phyloP scores from a whole-genome alignment of 345 rosid genomes.

The Brassica nigra region DNA sequence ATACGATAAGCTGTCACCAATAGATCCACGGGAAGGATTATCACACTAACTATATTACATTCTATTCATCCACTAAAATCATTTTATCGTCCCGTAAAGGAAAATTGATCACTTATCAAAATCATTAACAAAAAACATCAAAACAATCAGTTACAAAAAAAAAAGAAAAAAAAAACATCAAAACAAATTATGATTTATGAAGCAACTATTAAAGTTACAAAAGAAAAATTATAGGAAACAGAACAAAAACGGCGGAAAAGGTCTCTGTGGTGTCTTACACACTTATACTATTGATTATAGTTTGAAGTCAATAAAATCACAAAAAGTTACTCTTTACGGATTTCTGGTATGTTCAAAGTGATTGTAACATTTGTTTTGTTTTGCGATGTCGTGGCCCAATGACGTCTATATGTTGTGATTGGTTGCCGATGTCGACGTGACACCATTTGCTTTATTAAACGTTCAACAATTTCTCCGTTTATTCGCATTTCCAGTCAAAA shows the following conservation, averaged over 20 bases:
- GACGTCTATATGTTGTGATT: not conserved
- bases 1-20: too few relatives aligned
- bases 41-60: not conserved
- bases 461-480: constrained; percentile 1
- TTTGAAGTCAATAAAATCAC: constrained; percentile 12
- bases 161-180: not conserved
- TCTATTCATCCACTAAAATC: not conserved
- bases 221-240: not conserved
- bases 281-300: not conserved
- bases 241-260: not conserved
- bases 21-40: too few relatives aligned
- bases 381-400: constrained; percentile 24
- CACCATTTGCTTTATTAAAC: constrained; percentile 25
- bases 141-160: too few relatives aligned
- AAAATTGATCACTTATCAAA: not conserved
- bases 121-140: too few relatives aligned
- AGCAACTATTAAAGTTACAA: too few relatives aligned
- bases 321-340: not conserved
- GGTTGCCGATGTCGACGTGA: constrained; percentile 10
- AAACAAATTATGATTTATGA: not conserved
- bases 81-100: not conserved
- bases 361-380: constrained; percentile 25
- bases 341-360: constrained; percentile 13
- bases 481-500: not conserved
- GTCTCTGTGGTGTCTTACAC: constrained; percentile 8